These are phyloP conservation scores for Trypanosoma scelopori DNA, from an alignment of 208 protist species.

Conservation along the genomic window DNA sequence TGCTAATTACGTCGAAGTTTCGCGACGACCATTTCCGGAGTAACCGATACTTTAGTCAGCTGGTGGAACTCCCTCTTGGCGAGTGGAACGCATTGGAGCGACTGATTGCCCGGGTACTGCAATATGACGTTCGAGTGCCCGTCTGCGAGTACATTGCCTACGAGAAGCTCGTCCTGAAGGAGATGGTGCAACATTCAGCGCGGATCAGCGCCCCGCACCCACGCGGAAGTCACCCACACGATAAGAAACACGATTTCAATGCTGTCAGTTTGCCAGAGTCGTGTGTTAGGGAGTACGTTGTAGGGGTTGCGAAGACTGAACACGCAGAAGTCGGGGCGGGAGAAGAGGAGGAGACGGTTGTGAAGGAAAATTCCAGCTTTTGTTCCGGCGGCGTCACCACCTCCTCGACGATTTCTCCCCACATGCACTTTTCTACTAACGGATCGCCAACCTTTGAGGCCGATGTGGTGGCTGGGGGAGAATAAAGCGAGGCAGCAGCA, in stretches of 20 bases:
- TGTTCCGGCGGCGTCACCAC: conserved; percentile 6
- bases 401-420: background rate
- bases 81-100: conserved; percentile 25
- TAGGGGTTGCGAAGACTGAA: background rate
- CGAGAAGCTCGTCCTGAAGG: conserved; percentile 12
- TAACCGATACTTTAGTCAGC: conserved; percentile 22
- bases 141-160: conserved; percentile 7
- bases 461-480: background rate
- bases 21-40: conserved; percentile 17
- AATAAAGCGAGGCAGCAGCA: background rate
- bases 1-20: conserved; percentile 16
- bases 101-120: conserved; percentile 5
- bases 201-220: background rate
- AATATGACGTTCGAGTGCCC: conserved; percentile 8
- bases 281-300: background rate
- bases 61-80: conserved; percentile 5
- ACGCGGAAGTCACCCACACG: background rate
- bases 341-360: background rate
- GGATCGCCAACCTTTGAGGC: background rate
- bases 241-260: too few relatives aligned
- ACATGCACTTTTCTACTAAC: background rate
- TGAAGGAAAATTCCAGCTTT: conserved; percentile 12
- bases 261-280: background rate
- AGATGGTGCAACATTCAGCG: conserved; percentile 2
- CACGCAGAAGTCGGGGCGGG: background rate